Evolutionary conservation across 371 early-diverging fungal species (phyloP).

Genomic region (Rhizomucor miehei): DNA sequence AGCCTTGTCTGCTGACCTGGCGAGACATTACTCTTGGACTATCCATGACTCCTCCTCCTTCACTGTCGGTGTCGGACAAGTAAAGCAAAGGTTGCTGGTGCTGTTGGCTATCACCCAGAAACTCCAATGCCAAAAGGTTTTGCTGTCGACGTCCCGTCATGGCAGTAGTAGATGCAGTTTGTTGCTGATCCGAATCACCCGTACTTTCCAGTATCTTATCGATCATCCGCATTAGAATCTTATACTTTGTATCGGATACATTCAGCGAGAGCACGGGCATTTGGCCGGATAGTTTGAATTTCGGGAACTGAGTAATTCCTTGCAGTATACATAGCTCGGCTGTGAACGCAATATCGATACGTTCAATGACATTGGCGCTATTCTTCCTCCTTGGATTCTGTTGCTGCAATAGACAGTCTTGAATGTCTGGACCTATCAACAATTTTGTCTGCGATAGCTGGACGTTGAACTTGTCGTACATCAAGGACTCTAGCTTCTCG

Average conservation of each 20-base stretch:
- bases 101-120: not conserved
- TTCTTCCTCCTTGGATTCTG: conserved; percentile 18
- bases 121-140: not conserved
- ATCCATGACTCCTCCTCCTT: conserved; percentile 2
- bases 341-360: conserved; percentile 67
- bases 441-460: conserved; percentile 64
- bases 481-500: conserved; percentile 55
- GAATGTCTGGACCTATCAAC: conserved; percentile 58
- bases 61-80: conserved; percentile 10
- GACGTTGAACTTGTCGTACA: conserved; percentile 83
- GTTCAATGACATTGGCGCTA: conserved; percentile 62
- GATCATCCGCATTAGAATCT: conserved; percentile 71
- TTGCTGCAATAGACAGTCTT: conserved; percentile 65
- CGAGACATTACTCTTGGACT: not conserved
- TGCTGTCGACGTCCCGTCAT: not conserved
- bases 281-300: conserved; percentile 67
- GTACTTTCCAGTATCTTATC: conserved; percentile 55
- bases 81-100: not conserved
- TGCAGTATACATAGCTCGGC: conserved; percentile 76
- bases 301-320: conserved; percentile 61
- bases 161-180: not conserved
- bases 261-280: conserved; percentile 74
- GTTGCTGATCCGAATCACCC: conserved; percentile 6
- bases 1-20: not conserved
- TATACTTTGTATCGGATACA: conserved; percentile 83